phyloP scores from a whole-genome alignment of 371 early-diverging fungal species.

The Apophysomyces sp. region DNA sequence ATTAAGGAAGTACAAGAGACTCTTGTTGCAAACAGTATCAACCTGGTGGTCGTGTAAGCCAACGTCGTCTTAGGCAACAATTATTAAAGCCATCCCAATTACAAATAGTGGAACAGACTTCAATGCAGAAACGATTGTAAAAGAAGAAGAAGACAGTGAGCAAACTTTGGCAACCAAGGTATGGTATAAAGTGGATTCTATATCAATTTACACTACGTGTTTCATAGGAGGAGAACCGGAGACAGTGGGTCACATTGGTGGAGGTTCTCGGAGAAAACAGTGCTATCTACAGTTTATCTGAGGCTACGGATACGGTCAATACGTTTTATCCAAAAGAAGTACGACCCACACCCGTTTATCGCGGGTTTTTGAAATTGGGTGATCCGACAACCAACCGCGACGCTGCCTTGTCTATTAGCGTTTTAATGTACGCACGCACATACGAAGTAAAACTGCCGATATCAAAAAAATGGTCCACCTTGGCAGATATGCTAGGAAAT shows the following conservation, averaged over 20 bases:
- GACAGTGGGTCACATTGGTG: slow-evolving; percentile 16
- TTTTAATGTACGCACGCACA: slow-evolving; percentile 60
- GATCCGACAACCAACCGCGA: slow-evolving; percentile 35
- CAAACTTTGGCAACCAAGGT: slow-evolving; percentile 10
- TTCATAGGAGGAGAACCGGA: slow-evolving; percentile 13
- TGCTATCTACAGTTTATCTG: slow-evolving; percentile 34
- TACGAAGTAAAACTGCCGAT: slow-evolving; percentile 47
- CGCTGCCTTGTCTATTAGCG: slow-evolving; percentile 45
- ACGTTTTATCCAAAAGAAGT: slow-evolving; percentile 55
- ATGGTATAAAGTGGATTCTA: not conserved
- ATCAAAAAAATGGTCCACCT: slow-evolving; percentile 59
- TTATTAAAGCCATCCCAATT: not conserved
- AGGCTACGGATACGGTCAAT: slow-evolving; percentile 49
- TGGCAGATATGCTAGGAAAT: slow-evolving; percentile 38
- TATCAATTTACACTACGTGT: not conserved
- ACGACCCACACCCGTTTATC: slow-evolving; percentile 55
- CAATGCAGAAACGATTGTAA: slow-evolving; percentile 19
- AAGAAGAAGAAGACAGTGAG: slow-evolving; percentile 15
- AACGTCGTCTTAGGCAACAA: not conserved
- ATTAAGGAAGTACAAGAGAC: slow-evolving; percentile 39
- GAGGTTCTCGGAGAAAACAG: slow-evolving; percentile 13
- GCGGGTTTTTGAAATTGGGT: slow-evolving; percentile 58
- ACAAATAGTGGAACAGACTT: slow-evolving; percentile 44
- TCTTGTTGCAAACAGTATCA: slow-evolving; percentile 40
- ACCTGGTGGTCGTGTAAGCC: slow-evolving; percentile 60